These are phyloP conservation scores for Kodamaea laetipori DNA, from an alignment of 805 yeast genomes.

Conservation along the genomic window DNA sequence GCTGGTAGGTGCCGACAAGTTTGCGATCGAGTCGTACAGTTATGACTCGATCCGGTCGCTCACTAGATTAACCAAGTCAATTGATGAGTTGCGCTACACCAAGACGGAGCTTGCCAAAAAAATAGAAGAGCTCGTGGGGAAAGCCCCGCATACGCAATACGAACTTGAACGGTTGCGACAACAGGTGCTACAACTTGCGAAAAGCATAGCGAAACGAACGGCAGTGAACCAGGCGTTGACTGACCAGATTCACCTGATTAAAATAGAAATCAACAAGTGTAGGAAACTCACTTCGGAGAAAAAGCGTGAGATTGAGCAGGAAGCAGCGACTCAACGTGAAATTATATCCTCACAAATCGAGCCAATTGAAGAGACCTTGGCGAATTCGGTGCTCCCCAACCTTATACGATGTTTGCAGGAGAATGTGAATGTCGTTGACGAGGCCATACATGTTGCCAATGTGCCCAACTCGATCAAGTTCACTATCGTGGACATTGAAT, in stretches of 20 bases:
- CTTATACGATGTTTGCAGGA: not conserved
- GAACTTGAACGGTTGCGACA: not conserved
- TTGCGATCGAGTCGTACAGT: constrained; percentile 24
- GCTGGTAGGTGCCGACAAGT: constrained; percentile 1
- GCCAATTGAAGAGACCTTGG: constrained; percentile 30
- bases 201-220: constrained; percentile 18
- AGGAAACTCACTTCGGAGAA: constrained; percentile 20
- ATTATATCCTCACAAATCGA: constrained; percentile 28
- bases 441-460: not conserved
- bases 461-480: constrained; percentile 24
- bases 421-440: constrained; percentile 14
- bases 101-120: constrained; percentile 26
- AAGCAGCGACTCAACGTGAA: constrained; percentile 26
- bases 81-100: constrained; percentile 30
- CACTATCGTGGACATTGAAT: constrained; percentile 36
- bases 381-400: constrained; percentile 24
- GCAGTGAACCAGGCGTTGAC: constrained; percentile 24
- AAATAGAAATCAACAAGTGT: constrained; percentile 24
- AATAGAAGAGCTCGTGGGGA: constrained; percentile 3
- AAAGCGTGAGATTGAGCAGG: constrained; percentile 18
- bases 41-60: constrained; percentile 34
- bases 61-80: constrained; percentile 25
- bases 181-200: not conserved
- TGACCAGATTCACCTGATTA: constrained; percentile 15
- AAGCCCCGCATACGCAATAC: constrained; percentile 2